Conservation (phyloP, 148 eudicot species). For the Heliosperma pusillum region DNA sequence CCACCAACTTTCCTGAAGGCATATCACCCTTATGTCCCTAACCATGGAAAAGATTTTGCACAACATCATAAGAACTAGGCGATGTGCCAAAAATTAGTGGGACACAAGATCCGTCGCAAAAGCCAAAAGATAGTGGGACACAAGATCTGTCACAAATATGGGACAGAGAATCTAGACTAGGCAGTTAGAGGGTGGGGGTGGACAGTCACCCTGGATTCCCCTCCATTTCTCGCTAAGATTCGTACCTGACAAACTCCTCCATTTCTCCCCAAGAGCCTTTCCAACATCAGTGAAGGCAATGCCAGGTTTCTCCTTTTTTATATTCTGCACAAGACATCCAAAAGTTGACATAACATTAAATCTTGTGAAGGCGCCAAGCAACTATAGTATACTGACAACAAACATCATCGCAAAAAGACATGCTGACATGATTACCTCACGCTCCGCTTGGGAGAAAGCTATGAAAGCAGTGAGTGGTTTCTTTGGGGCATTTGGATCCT, state of each 20-base stretch:
- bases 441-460: conserved; percentile 69
- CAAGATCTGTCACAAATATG: too few species aligned
- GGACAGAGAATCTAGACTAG: too few species aligned
- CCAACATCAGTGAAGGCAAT: conserved; percentile 54
- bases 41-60: too few species aligned
- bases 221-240: conserved; percentile 80
- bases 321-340: conserved; percentile 40
- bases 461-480: conserved; percentile 68
- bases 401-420: too few species aligned
- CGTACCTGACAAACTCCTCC: conserved; percentile 77
- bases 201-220: conserved; percentile 3
- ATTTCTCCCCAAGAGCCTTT: conserved; percentile 75
- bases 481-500: conserved; percentile 98
- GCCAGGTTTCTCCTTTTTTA: conserved; percentile 69
- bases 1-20: too few species aligned
- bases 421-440: conserved; percentile 54
- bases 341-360: neutral
- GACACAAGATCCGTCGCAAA: too few species aligned
- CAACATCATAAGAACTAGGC: too few species aligned
- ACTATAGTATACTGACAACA: neutral
- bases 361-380: neutral
- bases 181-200: too few species aligned
- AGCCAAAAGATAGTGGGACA: too few species aligned
- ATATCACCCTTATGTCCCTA: too few species aligned
- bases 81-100: too few species aligned